Percentiles rank a stretch among this genome's conserved stretches.
Conservation (phyloP, 768 basidiomycete genomes). For the Cubamyces sp. region DNA sequence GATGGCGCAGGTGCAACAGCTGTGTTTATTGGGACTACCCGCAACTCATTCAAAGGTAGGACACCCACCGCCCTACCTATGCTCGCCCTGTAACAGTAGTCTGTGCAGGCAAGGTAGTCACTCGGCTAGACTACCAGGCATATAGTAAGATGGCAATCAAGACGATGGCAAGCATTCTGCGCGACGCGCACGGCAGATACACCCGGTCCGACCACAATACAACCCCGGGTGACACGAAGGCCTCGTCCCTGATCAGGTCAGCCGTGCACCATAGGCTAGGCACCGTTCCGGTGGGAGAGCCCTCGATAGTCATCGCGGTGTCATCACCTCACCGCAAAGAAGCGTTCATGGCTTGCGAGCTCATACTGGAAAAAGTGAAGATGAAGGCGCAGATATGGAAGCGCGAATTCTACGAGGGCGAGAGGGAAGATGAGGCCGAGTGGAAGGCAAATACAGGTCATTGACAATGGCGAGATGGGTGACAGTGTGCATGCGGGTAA, state of each 20-base stretch:
- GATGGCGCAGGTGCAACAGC: conserved; percentile 72
- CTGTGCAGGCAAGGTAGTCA: conserved; percentile 53
- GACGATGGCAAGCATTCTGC: conserved; percentile 68
- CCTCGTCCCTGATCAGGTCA: conserved; percentile 51
- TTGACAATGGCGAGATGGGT: conserved; percentile 3
- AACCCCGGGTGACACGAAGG: background rate
- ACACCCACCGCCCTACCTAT: background rate
- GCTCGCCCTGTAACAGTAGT: background rate
- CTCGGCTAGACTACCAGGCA: conserved; percentile 79
- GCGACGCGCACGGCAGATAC: conserved; percentile 45
- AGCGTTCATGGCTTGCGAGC: conserved; percentile 79
- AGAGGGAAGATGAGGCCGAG: conserved; percentile 53
- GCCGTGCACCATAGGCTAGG: conserved; percentile 80
- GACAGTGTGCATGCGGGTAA: background rate
- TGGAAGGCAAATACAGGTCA: conserved; percentile 34
- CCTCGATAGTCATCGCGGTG: conserved; percentile 85
- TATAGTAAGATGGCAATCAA: conserved; percentile 82
- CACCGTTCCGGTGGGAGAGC: conserved; percentile 73
- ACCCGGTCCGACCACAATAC: conserved; percentile 44
- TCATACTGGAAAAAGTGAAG: conserved; percentile 86
- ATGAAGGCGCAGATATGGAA: conserved; percentile 89
- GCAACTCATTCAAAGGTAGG: conserved; percentile 82
- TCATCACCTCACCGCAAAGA: conserved; percentile 84
- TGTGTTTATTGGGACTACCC: conserved; percentile 83
- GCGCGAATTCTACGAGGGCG: conserved; percentile 81